These are phyloP conservation scores for Stemphylium beticola DNA, from an alignment of 2,329 filamentous ascomycete genomes.

Conservation along the genomic window DNA sequence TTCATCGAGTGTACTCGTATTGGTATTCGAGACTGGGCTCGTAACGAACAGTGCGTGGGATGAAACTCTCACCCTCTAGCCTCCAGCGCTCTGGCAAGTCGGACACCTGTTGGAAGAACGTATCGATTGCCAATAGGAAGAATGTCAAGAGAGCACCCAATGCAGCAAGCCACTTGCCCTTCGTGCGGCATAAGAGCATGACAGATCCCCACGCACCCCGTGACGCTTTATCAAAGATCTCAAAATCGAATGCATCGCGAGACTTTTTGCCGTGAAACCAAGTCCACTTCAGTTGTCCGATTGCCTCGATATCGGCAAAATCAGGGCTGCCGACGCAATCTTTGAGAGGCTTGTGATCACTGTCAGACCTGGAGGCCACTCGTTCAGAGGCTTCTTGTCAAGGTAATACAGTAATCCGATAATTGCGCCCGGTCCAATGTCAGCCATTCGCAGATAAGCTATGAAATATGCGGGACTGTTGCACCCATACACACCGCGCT, in stretches of 20 bases:
- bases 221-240: conserved; percentile 41
- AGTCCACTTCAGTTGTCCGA: conserved; percentile 43
- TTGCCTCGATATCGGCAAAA: conserved; percentile 35
- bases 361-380: conserved; percentile 39
- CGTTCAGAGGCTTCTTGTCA: conserved; percentile 33
- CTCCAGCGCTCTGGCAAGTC: conserved; percentile 14
- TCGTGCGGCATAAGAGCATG: conserved; percentile 26
- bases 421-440: conserved; percentile 26
- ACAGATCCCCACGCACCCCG: conserved; percentile 30
- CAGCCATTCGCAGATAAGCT: background rate
- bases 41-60: conserved; percentile 19
- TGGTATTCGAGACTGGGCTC: background rate
- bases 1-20: background rate
- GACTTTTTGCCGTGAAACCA: conserved; percentile 31
- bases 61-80: conserved; percentile 14
- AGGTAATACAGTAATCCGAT: conserved; percentile 39
- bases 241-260: conserved; percentile 34
- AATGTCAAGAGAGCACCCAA: conserved; percentile 29
- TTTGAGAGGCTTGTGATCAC: conserved; percentile 32
- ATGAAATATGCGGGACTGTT: no score
- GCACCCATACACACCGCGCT: conserved; percentile 42
- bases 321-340: conserved; percentile 32
- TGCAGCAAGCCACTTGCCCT: conserved; percentile 26
- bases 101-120: conserved; percentile 42
- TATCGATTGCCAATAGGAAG: conserved; percentile 31